Conservation (phyloP, 805 yeast species). For the Nakazawaea ishiwadae region DNA sequence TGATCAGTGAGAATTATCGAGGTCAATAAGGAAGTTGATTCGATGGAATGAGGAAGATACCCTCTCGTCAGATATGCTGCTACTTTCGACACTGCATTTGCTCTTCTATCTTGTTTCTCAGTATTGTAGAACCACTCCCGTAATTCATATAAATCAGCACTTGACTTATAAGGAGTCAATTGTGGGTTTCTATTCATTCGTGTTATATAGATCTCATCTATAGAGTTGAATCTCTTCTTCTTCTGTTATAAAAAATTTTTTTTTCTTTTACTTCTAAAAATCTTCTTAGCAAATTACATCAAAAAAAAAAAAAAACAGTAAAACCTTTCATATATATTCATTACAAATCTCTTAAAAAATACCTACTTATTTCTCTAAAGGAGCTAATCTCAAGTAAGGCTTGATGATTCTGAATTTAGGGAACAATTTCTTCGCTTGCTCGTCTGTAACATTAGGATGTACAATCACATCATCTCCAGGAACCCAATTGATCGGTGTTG, state of each 20-base stretch:
- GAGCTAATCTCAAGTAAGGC: conserved; percentile 52
- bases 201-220: no score
- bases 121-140: conserved; percentile 49
- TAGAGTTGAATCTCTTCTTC: background rate
- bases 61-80: conserved; percentile 56
- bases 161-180: conserved; percentile 29
- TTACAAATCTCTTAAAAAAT: background rate
- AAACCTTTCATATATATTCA: no score
- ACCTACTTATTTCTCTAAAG: conserved; percentile 1
- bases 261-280: background rate
- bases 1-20: conserved; percentile 44
- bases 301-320: no score
- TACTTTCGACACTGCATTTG: conserved; percentile 47
- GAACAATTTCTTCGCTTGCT: conserved; percentile 53
- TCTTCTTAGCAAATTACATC: background rate
- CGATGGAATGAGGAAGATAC: conserved; percentile 66
- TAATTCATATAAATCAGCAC: conserved; percentile 39
- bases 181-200: conserved; percentile 24
- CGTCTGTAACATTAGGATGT: conserved; percentile 59
- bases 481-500: conserved; percentile 72
- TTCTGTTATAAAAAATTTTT: background rate
- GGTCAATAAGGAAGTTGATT: conserved; percentile 55
- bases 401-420: conserved; percentile 58
- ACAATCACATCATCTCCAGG: conserved; percentile 72
- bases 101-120: conserved; percentile 26